phyloP scores from a whole-genome alignment of 1,284 basidiomycete species.

The Dichomitus squalens region DNA sequence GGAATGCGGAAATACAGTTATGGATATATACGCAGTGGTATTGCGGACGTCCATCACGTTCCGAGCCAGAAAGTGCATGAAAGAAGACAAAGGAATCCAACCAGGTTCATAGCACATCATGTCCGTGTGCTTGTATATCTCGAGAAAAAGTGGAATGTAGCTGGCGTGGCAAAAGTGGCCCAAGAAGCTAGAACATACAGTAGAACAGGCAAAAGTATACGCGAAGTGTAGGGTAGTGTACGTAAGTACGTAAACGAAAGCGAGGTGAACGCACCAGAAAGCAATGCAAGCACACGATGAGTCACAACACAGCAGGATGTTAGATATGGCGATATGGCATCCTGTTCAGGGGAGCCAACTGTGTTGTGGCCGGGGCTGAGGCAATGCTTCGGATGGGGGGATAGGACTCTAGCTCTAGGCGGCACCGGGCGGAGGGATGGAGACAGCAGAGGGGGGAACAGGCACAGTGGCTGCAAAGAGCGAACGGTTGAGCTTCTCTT shows the following conservation, averaged over 20 bases:
- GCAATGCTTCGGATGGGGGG: background rate
- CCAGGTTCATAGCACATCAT: constrained; percentile 26
- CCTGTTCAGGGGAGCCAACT: background rate
- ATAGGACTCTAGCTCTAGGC: background rate
- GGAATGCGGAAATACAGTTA: constrained; percentile 8
- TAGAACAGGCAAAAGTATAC: background rate
- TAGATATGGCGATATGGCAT: background rate
- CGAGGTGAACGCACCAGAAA: constrained; percentile 9
- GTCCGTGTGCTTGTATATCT: constrained; percentile 21
- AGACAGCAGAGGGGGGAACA: constrained; percentile 22
- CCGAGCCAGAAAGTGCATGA: background rate
- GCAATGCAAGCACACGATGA: constrained; percentile 2
- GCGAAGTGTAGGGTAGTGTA: background rate
- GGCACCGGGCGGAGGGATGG: background rate
- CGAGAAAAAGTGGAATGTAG: background rate
- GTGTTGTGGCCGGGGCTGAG: too few relatives aligned
- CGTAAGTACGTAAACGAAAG: constrained; percentile 13
- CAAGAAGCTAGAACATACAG: background rate
- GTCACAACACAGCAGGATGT: background rate
- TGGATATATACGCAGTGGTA: constrained; percentile 3
- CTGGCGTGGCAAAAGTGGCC: background rate
- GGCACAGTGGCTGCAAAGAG: constrained; percentile 51
- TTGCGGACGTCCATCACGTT: background rate
- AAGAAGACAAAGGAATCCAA: background rate
- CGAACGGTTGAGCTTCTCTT: constrained; percentile 48